Percentiles rank a stretch among this genome's conserved stretches.
Evolutionary conservation across 1,139 yeast species (phyloP).

Genomic region (Geotrichum klebahnii): DNA sequence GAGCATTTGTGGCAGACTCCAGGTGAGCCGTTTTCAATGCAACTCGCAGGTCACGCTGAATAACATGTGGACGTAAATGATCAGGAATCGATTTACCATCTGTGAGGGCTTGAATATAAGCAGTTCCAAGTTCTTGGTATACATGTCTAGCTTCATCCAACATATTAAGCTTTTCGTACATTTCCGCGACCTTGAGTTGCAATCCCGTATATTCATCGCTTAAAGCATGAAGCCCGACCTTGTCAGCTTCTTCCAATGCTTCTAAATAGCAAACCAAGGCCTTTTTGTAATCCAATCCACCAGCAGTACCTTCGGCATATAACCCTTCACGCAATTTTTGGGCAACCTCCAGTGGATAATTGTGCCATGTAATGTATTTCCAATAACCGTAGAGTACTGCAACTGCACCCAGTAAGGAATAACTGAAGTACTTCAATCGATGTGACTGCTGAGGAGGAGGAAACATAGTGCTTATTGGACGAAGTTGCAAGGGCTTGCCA

Average conservation of each 20-base stretch:
- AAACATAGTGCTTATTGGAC: constrained; percentile 7
- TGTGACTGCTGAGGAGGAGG: constrained; percentile 9
- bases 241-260: constrained; percentile 47
- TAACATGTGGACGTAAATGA: constrained; percentile 48
- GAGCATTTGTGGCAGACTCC: constrained; percentile 47
- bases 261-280: constrained; percentile 68
- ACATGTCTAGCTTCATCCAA: constrained; percentile 58
- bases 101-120: constrained; percentile 55
- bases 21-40: constrained; percentile 63
- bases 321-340: constrained; percentile 64
- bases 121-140: constrained; percentile 62
- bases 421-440: constrained; percentile 2
- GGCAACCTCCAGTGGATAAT: constrained; percentile 60
- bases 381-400: constrained; percentile 15
- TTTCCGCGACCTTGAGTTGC: constrained; percentile 79
- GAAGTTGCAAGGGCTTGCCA: neutral
- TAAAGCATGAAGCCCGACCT: constrained; percentile 47
- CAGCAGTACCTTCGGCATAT: constrained; percentile 72
- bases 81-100: constrained; percentile 37
- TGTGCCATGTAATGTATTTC: constrained; percentile 32
- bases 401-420: constrained; percentile 4
- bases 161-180: constrained; percentile 67
- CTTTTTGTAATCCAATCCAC: constrained; percentile 54
- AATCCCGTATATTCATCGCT: constrained; percentile 78
- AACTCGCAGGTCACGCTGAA: constrained; percentile 68